phyloP scores from a whole-genome alignment of 2,329 filamentous ascomycete species.

The Elsinoe australis region DNA sequence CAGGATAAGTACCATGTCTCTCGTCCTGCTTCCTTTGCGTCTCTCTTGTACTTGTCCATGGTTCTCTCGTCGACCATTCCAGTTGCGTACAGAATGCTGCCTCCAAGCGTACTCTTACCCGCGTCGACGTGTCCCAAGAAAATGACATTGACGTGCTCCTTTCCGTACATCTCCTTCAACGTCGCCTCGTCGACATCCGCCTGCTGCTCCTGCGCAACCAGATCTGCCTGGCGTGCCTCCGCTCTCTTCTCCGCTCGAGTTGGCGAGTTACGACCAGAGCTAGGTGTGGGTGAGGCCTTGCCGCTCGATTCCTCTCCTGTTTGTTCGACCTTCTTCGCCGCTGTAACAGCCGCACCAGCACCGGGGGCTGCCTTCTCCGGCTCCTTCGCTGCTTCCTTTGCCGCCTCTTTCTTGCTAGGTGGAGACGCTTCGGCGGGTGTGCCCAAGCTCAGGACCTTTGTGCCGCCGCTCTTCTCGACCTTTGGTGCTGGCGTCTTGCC shows the following conservation, averaged over 20 bases:
- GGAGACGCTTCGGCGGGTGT: slow-evolving; percentile 35
- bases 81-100: slow-evolving; percentile 83
- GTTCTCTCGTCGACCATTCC: slow-evolving; percentile 99
- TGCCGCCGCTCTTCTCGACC: slow-evolving; percentile 43
- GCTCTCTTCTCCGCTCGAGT: slow-evolving; percentile 46
- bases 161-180: slow-evolving; percentile 91
- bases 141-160: slow-evolving; percentile 89
- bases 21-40: slow-evolving; percentile 90
- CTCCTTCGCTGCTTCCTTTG: slow-evolving; percentile 35
- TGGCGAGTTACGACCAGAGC: slow-evolving; percentile 78
- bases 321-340: slow-evolving; percentile 86
- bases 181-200: slow-evolving; percentile 74
- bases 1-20: slow-evolving; percentile 99
- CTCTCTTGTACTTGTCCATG: slow-evolving; percentile 94
- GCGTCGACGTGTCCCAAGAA: slow-evolving; percentile 98
- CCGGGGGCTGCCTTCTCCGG: slow-evolving; percentile 46
- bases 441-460: slow-evolving; percentile 68
- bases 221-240: slow-evolving; percentile 56
- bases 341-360: slow-evolving; percentile 74
- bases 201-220: slow-evolving; percentile 74
- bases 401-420: slow-evolving; percentile 45
- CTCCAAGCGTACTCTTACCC: slow-evolving; percentile 92
- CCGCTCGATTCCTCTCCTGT: slow-evolving; percentile 61
- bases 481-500: slow-evolving; percentile 48
- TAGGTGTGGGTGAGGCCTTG: slow-evolving; percentile 70